Evolutionary conservation across 169 alveolate species (phyloP), one percentile per base, ranked within the genome.

Genomic region (Plasmodium yoelii): DNA sequence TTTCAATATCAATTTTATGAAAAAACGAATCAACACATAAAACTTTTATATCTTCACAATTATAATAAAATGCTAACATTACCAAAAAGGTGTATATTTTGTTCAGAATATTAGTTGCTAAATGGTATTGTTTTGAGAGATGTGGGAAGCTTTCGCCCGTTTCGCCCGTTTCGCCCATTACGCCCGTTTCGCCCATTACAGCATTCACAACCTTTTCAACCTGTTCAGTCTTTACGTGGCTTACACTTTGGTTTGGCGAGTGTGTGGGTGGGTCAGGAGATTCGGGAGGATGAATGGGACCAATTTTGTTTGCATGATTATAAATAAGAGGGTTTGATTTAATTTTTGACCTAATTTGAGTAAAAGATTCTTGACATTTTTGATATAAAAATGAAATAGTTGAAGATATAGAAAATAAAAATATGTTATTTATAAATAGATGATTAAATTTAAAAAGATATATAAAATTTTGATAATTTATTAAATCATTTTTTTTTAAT

Each of bases 331-430:
- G 0, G 4, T 4, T 34, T 34, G 7, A 3, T 5, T 34, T 34
- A 0, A 0, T 5, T 34, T 4, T 34, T 34, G 7, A 34, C 0
- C 7, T 4, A 3, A 34, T 34, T 34, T 1, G 7, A 34, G 42
- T 34, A 34, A 34, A 3, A 34, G 0, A 0, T 34, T 34, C 60
- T 6, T 56, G 42, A 9, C 42, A 8, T 22, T n/a, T 49, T 15
- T 24, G 10, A 57, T 26, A 57, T 19, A 65, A 55, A 34, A 26
- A 7, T 2, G 34, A 9, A 12, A 24, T 64, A 13, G 42, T 70
- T 22, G 69, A 77, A 9, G 42, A 77, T 9, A 77, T 0, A 26
- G 89, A 77, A 28, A 77, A 77, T n/a, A 77, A 51, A 77, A 77
- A 77, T 13, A 64, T 42, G 51, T 77, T 77, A 22, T 77, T 77